Conservation (phyloP, 768 basidiomycete species). For the Boletus fagicola region DNA sequence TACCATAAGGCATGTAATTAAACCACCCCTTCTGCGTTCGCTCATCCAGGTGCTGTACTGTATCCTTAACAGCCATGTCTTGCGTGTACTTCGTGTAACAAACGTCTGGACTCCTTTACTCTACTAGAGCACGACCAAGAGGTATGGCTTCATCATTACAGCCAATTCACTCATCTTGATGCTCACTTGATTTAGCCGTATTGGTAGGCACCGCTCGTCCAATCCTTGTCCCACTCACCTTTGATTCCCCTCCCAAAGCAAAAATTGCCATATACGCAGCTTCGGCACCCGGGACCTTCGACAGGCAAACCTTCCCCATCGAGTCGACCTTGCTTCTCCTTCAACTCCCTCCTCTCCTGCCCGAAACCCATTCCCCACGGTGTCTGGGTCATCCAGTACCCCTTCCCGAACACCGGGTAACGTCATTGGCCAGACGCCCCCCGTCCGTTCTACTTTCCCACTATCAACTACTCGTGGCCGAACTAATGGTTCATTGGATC, state of each 20-base stretch:
- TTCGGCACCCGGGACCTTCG: conserved; percentile 78
- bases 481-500: conserved; percentile 26
- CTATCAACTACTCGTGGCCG: conserved; percentile 29
- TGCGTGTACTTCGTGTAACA: conserved; percentile 71
- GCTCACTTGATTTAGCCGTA: conserved; percentile 36
- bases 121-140: conserved; percentile 82
- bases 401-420: conserved; percentile 18
- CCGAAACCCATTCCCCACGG: conserved; percentile 20
- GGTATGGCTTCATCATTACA: conserved; percentile 41
- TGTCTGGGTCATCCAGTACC: conserved; percentile 8
- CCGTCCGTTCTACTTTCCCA: conserved; percentile 34
- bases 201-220: conserved; percentile 33
- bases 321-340: conserved; percentile 36
- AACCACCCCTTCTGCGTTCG: background rate
- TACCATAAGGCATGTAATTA: conserved; percentile 67
- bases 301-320: conserved; percentile 64
- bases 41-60: background rate
- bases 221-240: background rate
- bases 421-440: conserved; percentile 26
- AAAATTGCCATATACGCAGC: conserved; percentile 74
- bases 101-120: conserved; percentile 72
- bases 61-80: conserved; percentile 63
- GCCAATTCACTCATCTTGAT: conserved; percentile 2
- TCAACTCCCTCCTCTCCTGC: conserved; percentile 34
- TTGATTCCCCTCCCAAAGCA: conserved; percentile 45